phyloP scores from a whole-genome alignment of 2,329 filamentous ascomycete species.

The Amphichorda felina region DNA sequence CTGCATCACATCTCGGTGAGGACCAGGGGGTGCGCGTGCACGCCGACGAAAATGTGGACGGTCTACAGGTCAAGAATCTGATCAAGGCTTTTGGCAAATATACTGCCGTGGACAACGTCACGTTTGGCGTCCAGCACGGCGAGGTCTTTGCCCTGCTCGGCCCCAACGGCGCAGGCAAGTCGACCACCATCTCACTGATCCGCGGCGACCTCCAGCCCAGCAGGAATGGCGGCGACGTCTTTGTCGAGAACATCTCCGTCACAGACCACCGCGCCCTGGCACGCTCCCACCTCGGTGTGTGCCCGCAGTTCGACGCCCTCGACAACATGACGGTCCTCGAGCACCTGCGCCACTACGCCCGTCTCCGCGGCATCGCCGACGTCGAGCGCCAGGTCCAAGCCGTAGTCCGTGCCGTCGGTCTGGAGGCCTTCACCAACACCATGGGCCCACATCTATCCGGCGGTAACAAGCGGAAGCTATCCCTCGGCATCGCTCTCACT shows the following conservation, averaged over 20 bases:
- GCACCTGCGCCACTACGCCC: slow-evolving; percentile 62
- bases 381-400: slow-evolving; percentile 44
- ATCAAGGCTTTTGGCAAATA: slow-evolving; percentile 55
- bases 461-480: slow-evolving; percentile 67
- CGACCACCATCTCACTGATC: slow-evolving; percentile 59
- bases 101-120: slow-evolving; percentile 58
- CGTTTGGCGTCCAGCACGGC: slow-evolving; percentile 54
- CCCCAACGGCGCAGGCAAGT: slow-evolving; percentile 69
- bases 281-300: slow-evolving; percentile 54
- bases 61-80: slow-evolving; percentile 54
- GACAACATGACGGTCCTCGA: slow-evolving; percentile 65
- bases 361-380: slow-evolving; percentile 52
- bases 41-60: slow-evolving; percentile 13
- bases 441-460: slow-evolving; percentile 60
- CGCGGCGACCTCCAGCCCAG: slow-evolving; percentile 59
- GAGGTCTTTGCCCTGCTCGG: slow-evolving; percentile 67
- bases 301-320: slow-evolving; percentile 62
- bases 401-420: slow-evolving; percentile 54
- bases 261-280: slow-evolving; percentile 50
- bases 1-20: slow-evolving; percentile 5
- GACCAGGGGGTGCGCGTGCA: slow-evolving; percentile 53
- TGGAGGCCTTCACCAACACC: slow-evolving; percentile 46
- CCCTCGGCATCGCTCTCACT: slow-evolving; percentile 62
- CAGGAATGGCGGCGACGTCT: slow-evolving; percentile 43
- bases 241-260: slow-evolving; percentile 56